These are phyloP conservation scores for Diaporthe batatas DNA, from an alignment of 2,329 filamentous ascomycete species.

Conservation along the genomic window DNA sequence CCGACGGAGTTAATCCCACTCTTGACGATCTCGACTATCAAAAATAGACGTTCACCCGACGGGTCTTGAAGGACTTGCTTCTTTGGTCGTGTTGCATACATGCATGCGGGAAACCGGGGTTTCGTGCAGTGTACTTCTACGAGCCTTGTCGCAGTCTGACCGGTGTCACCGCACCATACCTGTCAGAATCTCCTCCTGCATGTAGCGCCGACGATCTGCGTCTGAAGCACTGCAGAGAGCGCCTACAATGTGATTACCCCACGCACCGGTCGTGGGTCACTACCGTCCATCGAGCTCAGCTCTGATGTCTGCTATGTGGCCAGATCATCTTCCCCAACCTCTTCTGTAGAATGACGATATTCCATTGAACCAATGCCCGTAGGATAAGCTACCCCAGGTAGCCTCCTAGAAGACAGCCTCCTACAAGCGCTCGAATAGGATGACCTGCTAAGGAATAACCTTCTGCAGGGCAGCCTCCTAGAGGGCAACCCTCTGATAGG, in stretches of 20 bases:
- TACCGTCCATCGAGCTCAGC: background rate
- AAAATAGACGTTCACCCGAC: background rate
- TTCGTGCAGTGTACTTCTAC: background rate
- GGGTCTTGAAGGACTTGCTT: background rate
- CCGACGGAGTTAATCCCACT: background rate
- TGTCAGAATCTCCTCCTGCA: slow-evolving; percentile 2
- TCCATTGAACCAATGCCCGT: no score
- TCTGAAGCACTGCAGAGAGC: background rate
- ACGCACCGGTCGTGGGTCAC: background rate
- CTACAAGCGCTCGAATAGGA: no score
- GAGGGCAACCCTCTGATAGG: no score
- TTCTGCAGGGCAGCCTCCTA: no score
- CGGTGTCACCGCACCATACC: background rate
- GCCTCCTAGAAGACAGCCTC: no score
- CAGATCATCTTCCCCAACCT: no score
- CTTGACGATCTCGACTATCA: background rate
- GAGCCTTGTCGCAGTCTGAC: background rate
- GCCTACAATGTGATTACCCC: background rate
- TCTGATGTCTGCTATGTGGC: no score
- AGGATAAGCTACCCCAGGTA: no score
- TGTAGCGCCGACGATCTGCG: background rate
- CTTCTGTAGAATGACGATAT: no score
- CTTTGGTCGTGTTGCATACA: background rate
- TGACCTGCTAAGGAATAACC: no score
- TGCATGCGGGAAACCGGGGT: background rate